Base-by-base conservation (phyloP, 2,329 filamentous ascomycete species). In the Pseudopithomyces maydicus region DNA sequence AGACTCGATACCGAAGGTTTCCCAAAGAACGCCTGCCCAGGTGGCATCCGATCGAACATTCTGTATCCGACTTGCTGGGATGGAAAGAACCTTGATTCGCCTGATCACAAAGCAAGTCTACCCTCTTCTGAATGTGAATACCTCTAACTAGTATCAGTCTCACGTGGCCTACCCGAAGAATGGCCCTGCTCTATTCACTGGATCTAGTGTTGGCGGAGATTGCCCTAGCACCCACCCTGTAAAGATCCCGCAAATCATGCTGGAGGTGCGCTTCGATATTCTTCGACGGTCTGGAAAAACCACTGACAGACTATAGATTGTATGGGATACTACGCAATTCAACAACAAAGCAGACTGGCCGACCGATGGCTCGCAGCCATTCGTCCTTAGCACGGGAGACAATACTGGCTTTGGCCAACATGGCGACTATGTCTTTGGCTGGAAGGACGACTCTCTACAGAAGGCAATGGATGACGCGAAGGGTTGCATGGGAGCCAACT, bases 61-160 rank as follows among this genome's bases (percentile, higher is more conserved):
- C 46, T 58, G 3, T 66, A 64, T 48, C 64, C 64, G 0, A 66
- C 64, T 36, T 59, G 39, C 46, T 78, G 77, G 78, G 78, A 81
- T 54, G 80, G 80, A 51, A 74, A 74, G 61, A 81, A 81, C 64
- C 57, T 79, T 6, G 82, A 84, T 65, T 81, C 80, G 20, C 53
- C 68, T 0, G 80, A 88, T 71, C 85, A 88, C 78, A 81, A 81
- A 8, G 26, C 26, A 29, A 29, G 4, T 29, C 26, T 29, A 29
- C 26, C 26, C 8, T 4, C 8, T 8, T 29, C 26, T 29, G 8
- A 29, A 29, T 29, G 4, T 29, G 26, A 29, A 29, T 29, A 8
- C 26, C 8, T 29, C 26, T 29, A 29, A 29, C 26, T 29, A 8
- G 5, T 29, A 29, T 8, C 7, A 44, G 73, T 78, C 78, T 58